Evolutionary conservation across 2,329 filamentous ascomycete genomes (phyloP), one percentile per base, ranked within the genome.

Genomic region (Pseudocercospora crystallina): DNA sequence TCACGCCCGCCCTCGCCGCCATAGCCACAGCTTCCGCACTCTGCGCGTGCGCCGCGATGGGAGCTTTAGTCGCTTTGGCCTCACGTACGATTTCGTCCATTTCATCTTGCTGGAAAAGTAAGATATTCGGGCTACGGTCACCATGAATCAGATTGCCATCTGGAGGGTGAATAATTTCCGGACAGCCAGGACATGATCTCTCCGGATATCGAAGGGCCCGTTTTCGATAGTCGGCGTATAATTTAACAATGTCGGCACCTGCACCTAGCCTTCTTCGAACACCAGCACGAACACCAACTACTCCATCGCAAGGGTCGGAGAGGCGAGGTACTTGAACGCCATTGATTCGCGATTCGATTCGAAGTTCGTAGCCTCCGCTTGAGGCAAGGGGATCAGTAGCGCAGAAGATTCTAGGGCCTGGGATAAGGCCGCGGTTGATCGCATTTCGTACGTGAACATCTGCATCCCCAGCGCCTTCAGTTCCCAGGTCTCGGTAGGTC

Each of bases 401-500:
- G 26, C 81, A 79, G 61, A 81, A 80, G 34, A 82, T 70, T 2
- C 80, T 73, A 0, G 80, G 80, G 0, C 80, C 80, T 0, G 78
- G 77, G 2, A 73, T 75, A 9, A 82, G 60, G 4, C 78, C 79
- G 5, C 79, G 75, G 54, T 79, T 79, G 59, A 82, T 74, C 31
- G 75, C 73, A 61, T 82, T 77, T 8, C 80, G 72, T 3, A 82
- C 64, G 47, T 74, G 74, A 34, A 73, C 73, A 61, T 82, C 80
- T 26, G 73, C 73, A 33, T 76, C 73, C 26, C 71, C 68, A 52
- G 81, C 71, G 0, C 73, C 73, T 59, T 82, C 79, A 2, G 77
- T 79, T 11, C 79, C 78, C 0, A 82, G 71, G 61, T 82, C 80
- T 8, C 80, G 71, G 62, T 81, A 81, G 2, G 79, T 82, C 0